Evolutionary conservation across 345 rosid genomes (phyloP).

Genomic region (Eucalyptus tenuipes): DNA sequence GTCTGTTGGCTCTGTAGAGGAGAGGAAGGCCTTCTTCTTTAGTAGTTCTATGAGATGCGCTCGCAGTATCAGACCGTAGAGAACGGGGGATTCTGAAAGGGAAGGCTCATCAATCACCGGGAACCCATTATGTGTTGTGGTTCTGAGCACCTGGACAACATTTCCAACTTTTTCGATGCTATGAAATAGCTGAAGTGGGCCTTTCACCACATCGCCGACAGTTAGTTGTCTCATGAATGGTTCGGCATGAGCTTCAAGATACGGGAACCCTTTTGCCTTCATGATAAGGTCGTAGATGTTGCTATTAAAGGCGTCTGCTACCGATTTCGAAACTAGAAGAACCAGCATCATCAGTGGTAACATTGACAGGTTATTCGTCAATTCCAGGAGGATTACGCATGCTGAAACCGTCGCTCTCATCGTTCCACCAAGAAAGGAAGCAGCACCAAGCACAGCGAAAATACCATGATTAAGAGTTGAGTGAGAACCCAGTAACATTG

Average conservation of each 20-base stretch:
- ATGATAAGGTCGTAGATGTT: constrained; percentile 76
- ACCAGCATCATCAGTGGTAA: constrained; percentile 89
- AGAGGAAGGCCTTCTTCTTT: constrained; percentile 52
- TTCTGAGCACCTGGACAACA: constrained; percentile 56
- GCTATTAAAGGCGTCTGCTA: constrained; percentile 74
- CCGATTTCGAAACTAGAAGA: constrained; percentile 85
- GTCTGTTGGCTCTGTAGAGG: constrained; percentile 21
- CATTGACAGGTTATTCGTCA: constrained; percentile 68
- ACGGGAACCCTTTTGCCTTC: constrained; percentile 87
- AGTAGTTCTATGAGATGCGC: constrained; percentile 61
- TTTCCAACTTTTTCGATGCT: constrained; percentile 71
- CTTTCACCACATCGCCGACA: constrained; percentile 67
- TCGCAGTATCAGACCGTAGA: constrained; percentile 70
- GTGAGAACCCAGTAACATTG: constrained; percentile 52
- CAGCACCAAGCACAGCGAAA: constrained; percentile 86
- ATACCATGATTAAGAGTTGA: constrained; percentile 67
- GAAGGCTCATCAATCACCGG: constrained; percentile 70
- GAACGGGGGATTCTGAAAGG: constrained; percentile 23
- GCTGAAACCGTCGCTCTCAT: constrained; percentile 89
- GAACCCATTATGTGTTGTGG: constrained; percentile 69
- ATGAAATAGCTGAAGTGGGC: constrained; percentile 58
- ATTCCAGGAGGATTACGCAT: constrained; percentile 71
- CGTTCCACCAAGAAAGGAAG: constrained; percentile 84
- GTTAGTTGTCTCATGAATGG: constrained; percentile 89
- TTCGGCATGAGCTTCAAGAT: constrained; percentile 61